A percentile compares a stretch with the other conserved stretches of the same genome.
phyloP scores from a whole-genome alignment of 2,329 filamentous ascomycete genomes.

The Falciphora oryzae region DNA sequence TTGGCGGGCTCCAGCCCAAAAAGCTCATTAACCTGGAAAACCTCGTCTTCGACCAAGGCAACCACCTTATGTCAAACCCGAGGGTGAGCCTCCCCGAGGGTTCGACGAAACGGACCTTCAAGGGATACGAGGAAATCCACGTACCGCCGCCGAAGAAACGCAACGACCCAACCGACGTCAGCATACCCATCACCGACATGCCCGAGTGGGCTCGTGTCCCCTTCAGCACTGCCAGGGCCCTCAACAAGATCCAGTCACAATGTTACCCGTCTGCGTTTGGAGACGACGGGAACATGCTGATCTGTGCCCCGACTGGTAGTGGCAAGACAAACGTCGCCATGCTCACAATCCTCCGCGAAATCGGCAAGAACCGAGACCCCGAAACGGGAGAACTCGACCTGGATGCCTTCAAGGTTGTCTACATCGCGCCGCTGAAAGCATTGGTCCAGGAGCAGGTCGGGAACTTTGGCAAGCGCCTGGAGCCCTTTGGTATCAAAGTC shows the following conservation, averaged over 20 bases:
- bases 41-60: conserved; percentile 93
- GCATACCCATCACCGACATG: conserved; percentile 79
- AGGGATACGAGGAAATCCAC: conserved; percentile 98
- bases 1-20: conserved; percentile 79
- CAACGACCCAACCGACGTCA: conserved; percentile 69
- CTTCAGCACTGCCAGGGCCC: conserved; percentile 77
- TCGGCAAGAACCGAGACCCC: conserved; percentile 88
- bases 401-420: conserved; percentile 97
- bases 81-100: conserved; percentile 91
- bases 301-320: conserved; percentile 94
- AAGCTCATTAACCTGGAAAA: conserved; percentile 92
- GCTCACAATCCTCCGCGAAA: conserved; percentile 91
- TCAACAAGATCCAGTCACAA: conserved; percentile 94
- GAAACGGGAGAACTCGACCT: conserved; percentile 90
- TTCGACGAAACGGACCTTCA: conserved; percentile 91
- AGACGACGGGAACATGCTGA: conserved; percentile 94
- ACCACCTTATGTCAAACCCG: conserved; percentile 98
- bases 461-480: conserved; percentile 88
- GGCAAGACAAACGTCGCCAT: conserved; percentile 99
- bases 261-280: conserved; percentile 89
- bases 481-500: conserved; percentile 85
- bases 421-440: conserved; percentile 93
- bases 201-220: conserved; percentile 87
- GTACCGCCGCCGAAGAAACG: conserved; percentile 89
- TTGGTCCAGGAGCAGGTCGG: conserved; percentile 97